These are phyloP conservation scores for Cyclotella atomus DNA, from an alignment of 108 stramenopile genomes.

Conservation along the genomic window DNA sequence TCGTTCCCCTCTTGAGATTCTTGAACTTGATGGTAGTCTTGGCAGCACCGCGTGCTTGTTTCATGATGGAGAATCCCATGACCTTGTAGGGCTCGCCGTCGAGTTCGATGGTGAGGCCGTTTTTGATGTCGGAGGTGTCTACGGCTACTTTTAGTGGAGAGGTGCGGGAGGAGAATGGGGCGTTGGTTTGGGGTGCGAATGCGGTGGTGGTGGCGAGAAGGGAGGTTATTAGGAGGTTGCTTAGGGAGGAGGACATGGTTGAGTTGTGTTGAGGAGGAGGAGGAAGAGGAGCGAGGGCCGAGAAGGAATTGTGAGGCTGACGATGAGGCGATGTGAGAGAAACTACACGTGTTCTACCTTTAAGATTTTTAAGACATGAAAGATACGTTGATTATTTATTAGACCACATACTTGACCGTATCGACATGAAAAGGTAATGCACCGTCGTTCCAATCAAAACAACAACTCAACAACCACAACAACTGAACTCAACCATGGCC, in stretches of 20 bases:
- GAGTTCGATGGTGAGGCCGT: slow-evolving; percentile 92
- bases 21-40: slow-evolving; percentile 94
- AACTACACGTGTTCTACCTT: too few relatives aligned
- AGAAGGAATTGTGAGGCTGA: too few relatives aligned
- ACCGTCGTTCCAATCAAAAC: not conserved
- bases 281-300: too few relatives aligned
- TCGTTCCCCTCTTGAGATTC: slow-evolving; percentile 90
- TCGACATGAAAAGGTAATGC: not conserved
- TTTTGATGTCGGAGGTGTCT: slow-evolving; percentile 94
- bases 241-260: slow-evolving; percentile 27
- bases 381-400: too few relatives aligned
- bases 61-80: slow-evolving; percentile 90
- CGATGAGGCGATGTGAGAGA: too few relatives aligned
- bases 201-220: slow-evolving; percentile 30
- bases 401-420: not conserved
- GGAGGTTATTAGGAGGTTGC: slow-evolving; percentile 20
- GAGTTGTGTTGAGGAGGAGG: not conserved
- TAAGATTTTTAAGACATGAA: too few relatives aligned
- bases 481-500: slow-evolving; percentile 55
- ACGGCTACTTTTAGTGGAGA: slow-evolving; percentile 66
- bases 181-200: slow-evolving; percentile 10
- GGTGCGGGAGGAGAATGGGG: slow-evolving; percentile 5
- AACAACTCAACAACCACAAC: not conserved
- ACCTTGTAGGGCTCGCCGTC: slow-evolving; percentile 93
- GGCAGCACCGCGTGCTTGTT: slow-evolving; percentile 91